phyloP scores from a whole-genome alignment of 108 stramenopile genomes.

The Cyclotella baltica region DNA sequence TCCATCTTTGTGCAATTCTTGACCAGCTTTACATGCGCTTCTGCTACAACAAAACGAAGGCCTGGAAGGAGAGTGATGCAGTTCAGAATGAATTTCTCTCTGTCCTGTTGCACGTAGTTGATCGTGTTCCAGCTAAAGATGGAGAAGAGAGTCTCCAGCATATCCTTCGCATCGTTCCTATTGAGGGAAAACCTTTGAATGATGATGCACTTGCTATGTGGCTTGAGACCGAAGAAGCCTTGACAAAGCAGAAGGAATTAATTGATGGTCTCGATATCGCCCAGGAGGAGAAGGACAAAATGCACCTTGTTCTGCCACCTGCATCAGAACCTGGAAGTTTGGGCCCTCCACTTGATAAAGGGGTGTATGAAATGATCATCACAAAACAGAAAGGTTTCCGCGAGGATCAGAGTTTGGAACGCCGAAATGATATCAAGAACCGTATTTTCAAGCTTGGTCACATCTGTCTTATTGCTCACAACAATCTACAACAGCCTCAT shows the following conservation, averaged over 20 bases:
- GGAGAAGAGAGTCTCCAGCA: constrained; percentile 87
- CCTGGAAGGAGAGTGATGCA: constrained; percentile 82
- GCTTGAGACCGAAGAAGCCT: constrained; percentile 78
- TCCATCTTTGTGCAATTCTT: constrained; percentile 78
- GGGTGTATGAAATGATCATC: constrained; percentile 90
- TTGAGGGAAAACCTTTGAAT: constrained; percentile 72
- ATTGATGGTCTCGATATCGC: constrained; percentile 78
- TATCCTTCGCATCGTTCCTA: constrained; percentile 64
- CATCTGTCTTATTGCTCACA: constrained; percentile 88
- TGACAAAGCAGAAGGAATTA: constrained; percentile 61
- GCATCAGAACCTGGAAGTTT: constrained; percentile 45
- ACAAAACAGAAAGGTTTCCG: constrained; percentile 90
- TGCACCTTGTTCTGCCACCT: constrained; percentile 72
- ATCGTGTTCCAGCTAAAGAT: constrained; percentile 79
- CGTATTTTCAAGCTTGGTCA: constrained; percentile 89
- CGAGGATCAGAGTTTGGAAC: constrained; percentile 73
- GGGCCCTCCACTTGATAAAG: constrained; percentile 85
- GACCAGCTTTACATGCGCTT: constrained; percentile 84
- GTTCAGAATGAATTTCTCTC: constrained; percentile 90
- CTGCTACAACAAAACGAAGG: constrained; percentile 89
- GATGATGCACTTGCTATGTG: constrained; percentile 78
- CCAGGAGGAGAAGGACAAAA: constrained; percentile 77
- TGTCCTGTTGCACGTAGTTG: constrained; percentile 86
- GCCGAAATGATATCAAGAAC: constrained; percentile 89
- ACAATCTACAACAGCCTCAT: constrained; percentile 93